Evolutionary conservation across 2,329 filamentous ascomycete genomes (phyloP), one percentile per base, ranked within the genome.

Genomic region (Trichoderma asperellum): DNA sequence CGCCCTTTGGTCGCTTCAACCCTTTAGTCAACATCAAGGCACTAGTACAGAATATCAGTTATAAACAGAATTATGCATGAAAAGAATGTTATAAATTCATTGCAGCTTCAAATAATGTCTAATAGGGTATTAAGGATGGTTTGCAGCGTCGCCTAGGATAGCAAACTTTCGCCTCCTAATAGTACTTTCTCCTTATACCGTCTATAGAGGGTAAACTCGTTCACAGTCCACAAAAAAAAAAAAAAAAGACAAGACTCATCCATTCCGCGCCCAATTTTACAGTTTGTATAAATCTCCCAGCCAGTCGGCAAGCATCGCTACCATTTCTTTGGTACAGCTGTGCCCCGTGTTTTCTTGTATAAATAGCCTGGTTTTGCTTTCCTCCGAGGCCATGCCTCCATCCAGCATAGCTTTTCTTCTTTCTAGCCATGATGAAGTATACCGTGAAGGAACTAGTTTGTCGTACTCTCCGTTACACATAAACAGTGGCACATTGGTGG

Each of bases 301-400:
- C 53, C 62, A 66, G 14, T 47, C 53, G 5, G 62, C 62, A 57
- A 66, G 64, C 56, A 60, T 68, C 11, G 64, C 64, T 6, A 47
- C 62, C 62, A 66, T 66, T n/a, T 66, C 62, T 49, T 66, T 66
- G 2, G 53, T 66, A n/a, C 62, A 66, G 14, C 62, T 66, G n/a
- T 58, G 52, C 11, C 62, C 62, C n/a, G 62, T 56, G 24, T 65
- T 65, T 18, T 56, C 35, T 21, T 65, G 62, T 29, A 65, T 29
- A 14, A 65, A 65, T 4, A 65, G 24, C 18, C 35, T 65, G 4
- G 52, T 14, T 11, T 65, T 56, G 61, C 27, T 43, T 5, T 64
- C 11, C 18, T 43, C 34, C 8, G 21, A 53, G 18, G 16, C 4
- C 12, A 55, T 14, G 21, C 6, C 37, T 40, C 47, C 21, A 12